Evolutionary conservation across 2,329 filamentous ascomycete species (phyloP).

Genomic region (Aspergillus udagawae): DNA sequence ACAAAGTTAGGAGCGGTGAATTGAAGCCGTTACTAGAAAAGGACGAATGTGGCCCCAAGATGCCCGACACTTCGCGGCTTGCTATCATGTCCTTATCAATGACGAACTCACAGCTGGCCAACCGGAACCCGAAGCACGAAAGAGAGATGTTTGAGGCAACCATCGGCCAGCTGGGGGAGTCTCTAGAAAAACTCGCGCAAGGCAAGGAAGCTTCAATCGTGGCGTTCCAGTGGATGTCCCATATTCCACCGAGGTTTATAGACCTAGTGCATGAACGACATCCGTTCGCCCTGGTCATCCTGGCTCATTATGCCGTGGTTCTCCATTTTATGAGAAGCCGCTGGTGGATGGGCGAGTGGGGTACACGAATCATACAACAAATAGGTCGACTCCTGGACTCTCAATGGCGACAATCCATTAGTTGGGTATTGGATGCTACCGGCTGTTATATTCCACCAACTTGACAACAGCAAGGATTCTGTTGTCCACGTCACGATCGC

Average conservation of each 20-base stretch:
- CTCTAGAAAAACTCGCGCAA: slow-evolving; percentile 26
- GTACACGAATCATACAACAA: slow-evolving; percentile 62
- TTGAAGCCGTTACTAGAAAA: slow-evolving; percentile 24
- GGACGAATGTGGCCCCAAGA: slow-evolving; percentile 21
- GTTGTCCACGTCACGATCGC: background rate
- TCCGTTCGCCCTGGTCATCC: slow-evolving; percentile 41
- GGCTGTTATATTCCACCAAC: slow-evolving; percentile 22
- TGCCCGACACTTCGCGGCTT: slow-evolving; percentile 32
- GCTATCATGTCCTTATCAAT: slow-evolving; percentile 24
- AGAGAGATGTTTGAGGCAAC: slow-evolving; percentile 22
- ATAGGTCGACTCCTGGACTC: slow-evolving; percentile 36
- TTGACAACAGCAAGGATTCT: slow-evolving; percentile 7
- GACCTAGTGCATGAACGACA: slow-evolving; percentile 33
- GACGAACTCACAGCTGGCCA: slow-evolving; percentile 21
- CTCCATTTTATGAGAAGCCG: slow-evolving; percentile 58
- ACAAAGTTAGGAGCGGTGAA: slow-evolving; percentile 23
- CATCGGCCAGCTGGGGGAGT: slow-evolving; percentile 24
- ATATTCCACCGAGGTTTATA: slow-evolving; percentile 59
- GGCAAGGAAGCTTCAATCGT: slow-evolving; percentile 27
- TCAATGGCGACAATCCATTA: slow-evolving; percentile 26
- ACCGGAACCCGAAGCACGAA: slow-evolving; percentile 21
- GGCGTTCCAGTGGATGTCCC: slow-evolving; percentile 57
- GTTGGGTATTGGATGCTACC: slow-evolving; percentile 33
- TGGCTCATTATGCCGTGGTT: slow-evolving; percentile 43
- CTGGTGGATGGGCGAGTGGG: slow-evolving; percentile 69